Percentiles rank a stretch among this genome's conserved stretches.
Conservation (phyloP, 352 stramenopile species). For the Elongisporangium anandrum region DNA sequence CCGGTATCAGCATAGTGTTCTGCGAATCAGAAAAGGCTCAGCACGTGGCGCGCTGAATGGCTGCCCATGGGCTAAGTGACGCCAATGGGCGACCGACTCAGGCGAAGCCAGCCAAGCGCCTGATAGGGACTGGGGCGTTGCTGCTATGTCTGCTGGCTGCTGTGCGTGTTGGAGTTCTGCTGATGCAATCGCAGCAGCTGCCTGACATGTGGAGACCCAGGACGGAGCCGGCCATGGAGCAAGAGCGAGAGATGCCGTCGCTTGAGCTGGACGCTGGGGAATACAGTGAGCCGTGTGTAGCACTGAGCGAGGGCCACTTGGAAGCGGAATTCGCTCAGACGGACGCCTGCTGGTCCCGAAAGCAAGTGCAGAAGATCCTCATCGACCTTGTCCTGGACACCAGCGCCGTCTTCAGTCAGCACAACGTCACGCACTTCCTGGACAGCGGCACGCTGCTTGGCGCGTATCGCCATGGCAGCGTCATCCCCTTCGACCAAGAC, state of each 20-base stretch:
- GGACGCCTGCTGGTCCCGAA: conserved; percentile 13
- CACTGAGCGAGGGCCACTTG: conserved; percentile 9
- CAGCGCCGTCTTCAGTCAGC: conserved; percentile 9
- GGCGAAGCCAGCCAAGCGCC: not conserved
- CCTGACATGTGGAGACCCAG: not conserved
- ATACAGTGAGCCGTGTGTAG: conserved; percentile 14
- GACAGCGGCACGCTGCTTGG: conserved; percentile 25
- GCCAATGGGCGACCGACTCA: no score
- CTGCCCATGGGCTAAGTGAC: not conserved
- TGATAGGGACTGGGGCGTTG: not conserved
- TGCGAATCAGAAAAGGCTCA: no score
- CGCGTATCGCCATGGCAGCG: conserved; percentile 14
- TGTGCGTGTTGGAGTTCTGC: not conserved
- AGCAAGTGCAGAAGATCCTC: conserved; percentile 20
- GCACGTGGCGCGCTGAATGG: not conserved
- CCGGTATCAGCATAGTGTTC: not conserved
- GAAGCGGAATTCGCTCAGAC: conserved; percentile 9
- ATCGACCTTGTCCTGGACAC: conserved; percentile 15
- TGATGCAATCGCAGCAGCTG: not conserved
- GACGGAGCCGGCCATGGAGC: not conserved
- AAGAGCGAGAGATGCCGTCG: not conserved
- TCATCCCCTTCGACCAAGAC: conserved; percentile 28
- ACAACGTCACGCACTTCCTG: conserved; percentile 24
- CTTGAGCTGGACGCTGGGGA: not conserved
- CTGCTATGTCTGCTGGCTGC: not conserved